Evolutionary conservation across 2,329 filamentous ascomycete species (phyloP), one percentile per base, ranked within the genome.

Genomic region (Balansia obtecta): DNA sequence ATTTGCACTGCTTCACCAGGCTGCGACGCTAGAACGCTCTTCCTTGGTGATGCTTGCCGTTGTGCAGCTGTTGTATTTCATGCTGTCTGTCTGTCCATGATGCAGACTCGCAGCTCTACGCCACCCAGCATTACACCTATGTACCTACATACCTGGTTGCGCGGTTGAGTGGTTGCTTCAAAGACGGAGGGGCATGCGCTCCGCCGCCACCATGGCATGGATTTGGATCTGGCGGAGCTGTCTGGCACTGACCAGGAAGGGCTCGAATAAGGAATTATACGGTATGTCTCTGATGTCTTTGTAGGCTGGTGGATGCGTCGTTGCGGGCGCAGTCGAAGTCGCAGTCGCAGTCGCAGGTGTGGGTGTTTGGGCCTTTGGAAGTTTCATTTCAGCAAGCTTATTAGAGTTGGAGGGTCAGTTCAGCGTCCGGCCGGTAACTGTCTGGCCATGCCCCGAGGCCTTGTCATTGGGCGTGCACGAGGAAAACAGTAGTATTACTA

Each of bases 201-300:
- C 27, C 11, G 20, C n/a, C 41, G 20, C 6, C 6, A 39, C 18
- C 18, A 39, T 30, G 13, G 34, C 16, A 18, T 10, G 42, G 49
- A 44, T n/a, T 46, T 39, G 33, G 46, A 16, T 38, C 42, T 20
- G 45, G 39, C 27, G 44, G 39, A 47, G 37, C n/a, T 37, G 33
- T 38, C 34, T 10, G 27, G 15, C 45, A 32, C 18, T 33, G 38
- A 45, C 18, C 50, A 43, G 38, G 44, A 20, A 46, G 22, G 47
- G 39, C 15, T 48, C 40, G 32, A 52, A 50, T 22, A 34, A 50
- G 50, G 37, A 46, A 52, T 40, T 45, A 34, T 46, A 15, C 43
- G 48, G 45, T 52, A 53, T 49, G 52, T 49, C 49, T 49, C 49
- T 51, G 50, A 52, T 48, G 51, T 41, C 39, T 3, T 18, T 27